Evolutionary conservation across 257 asterid species (phyloP).

Genomic region (Lithospermum erythrorhizon): DNA sequence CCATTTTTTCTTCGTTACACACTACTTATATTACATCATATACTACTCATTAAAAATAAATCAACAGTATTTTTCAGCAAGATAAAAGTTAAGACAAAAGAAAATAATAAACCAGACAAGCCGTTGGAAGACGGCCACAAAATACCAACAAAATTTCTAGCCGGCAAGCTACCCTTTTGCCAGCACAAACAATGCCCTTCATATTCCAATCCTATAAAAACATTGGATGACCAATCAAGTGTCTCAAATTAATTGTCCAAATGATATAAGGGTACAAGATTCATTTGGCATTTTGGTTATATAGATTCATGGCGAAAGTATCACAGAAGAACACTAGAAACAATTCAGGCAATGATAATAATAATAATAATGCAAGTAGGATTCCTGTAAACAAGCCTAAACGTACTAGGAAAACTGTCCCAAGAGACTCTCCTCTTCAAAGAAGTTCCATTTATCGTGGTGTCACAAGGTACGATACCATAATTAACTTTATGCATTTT

Average conservation of each 20-base stretch:
- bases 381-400: slow-evolving; percentile 34
- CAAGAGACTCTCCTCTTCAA: slow-evolving; percentile 76
- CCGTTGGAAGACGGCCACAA: slow-evolving; percentile 50
- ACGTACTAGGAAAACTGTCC: slow-evolving; percentile 74
- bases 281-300: too few relatives aligned
- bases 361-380: slow-evolving; percentile 9
- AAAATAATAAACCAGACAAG: slow-evolving; percentile 26
- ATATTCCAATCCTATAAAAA: slow-evolving; percentile 38
- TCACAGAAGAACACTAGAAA: slow-evolving; percentile 32
- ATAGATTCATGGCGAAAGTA: slow-evolving; percentile 44
- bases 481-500: too few relatives aligned
- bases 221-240: slow-evolving; percentile 40
- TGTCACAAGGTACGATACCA: slow-evolving; percentile 39
- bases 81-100: slow-evolving; percentile 28
- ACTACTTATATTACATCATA: too few relatives aligned
- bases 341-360: slow-evolving; percentile 10
- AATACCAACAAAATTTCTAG: slow-evolving; percentile 11
- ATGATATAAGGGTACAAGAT: too few relatives aligned
- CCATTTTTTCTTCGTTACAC: too few relatives aligned
- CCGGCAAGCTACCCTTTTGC: slow-evolving; percentile 50
- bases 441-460: slow-evolving; percentile 80
- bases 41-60: too few relatives aligned
- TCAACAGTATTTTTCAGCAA: not conserved
- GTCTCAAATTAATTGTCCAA: not conserved
- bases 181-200: slow-evolving; percentile 25